phyloP scores from a whole-genome alignment of 2,329 filamentous ascomycete species.

The Cylindrodendrum hubeiense region DNA sequence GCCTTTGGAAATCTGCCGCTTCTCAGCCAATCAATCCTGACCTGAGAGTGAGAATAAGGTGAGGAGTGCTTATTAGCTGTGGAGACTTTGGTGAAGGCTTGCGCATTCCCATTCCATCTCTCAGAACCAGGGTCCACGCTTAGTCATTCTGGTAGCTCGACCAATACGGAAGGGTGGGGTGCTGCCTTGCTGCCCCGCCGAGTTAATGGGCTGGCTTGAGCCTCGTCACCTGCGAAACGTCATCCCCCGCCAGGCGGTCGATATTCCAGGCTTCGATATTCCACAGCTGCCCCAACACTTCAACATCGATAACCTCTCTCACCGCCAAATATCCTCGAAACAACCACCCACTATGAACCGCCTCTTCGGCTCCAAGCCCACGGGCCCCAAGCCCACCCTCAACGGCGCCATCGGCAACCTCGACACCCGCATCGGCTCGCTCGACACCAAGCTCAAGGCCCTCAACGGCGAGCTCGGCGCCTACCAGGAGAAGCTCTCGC shows the following conservation, averaged over 20 bases:
- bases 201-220: conserved; percentile 1
- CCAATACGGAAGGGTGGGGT: neutral
- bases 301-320: neutral
- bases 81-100: too few species aligned
- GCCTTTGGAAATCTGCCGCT: conserved; percentile 1
- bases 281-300: neutral
- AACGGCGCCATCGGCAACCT: conserved; percentile 86
- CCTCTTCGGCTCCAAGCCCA: conserved; percentile 90
- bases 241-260: conserved; percentile 38
- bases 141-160: conserved; percentile 17
- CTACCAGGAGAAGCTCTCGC: conserved; percentile 88
- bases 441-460: conserved; percentile 95
- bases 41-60: conserved; percentile 5
- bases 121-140: neutral
- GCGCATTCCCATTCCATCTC: neutral
- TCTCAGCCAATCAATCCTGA: conserved; percentile 17
- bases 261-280: neutral
- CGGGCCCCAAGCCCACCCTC: conserved; percentile 90
- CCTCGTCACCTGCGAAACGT: conserved; percentile 38
- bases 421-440: conserved; percentile 83
- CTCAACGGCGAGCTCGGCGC: conserved; percentile 90
- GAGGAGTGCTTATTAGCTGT: neutral
- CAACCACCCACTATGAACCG: conserved; percentile 81
- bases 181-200: conserved; percentile 17
- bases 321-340: neutral